These are phyloP conservation scores for Pichia eremophila DNA, from an alignment of 805 yeast genomes.

Conservation along the genomic window DNA sequence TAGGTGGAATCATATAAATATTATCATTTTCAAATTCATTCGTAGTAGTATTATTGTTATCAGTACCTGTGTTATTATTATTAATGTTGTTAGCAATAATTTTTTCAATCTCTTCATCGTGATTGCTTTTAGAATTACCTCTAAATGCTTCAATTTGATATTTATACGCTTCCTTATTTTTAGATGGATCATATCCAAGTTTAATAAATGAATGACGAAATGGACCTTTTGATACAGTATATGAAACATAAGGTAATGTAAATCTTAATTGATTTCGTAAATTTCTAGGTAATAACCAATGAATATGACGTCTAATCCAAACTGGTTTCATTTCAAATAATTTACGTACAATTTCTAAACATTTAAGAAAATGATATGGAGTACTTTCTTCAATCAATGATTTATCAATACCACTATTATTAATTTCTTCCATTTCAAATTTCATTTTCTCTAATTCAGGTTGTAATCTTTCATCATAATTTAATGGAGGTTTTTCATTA, in stretches of 20 bases:
- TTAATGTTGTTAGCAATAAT: slow-evolving; percentile 17
- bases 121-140: slow-evolving; percentile 7
- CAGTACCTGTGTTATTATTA: slow-evolving; percentile 29
- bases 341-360: slow-evolving; percentile 33
- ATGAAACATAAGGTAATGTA: slow-evolving; percentile 80
- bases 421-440: slow-evolving; percentile 27
- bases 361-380: slow-evolving; percentile 30
- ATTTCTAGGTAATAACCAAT: slow-evolving; percentile 41
- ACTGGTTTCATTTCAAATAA: slow-evolving; percentile 68
- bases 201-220: slow-evolving; percentile 83
- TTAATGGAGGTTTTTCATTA: slow-evolving; percentile 37
- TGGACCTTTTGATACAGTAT: slow-evolving; percentile 80
- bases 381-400: slow-evolving; percentile 21
- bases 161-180: slow-evolving; percentile 41
- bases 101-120: slow-evolving; percentile 17
- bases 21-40: slow-evolving; percentile 26
- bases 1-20: slow-evolving; percentile 17
- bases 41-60: slow-evolving; percentile 23
- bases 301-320: slow-evolving; percentile 74
- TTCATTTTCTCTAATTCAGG: slow-evolving; percentile 32
- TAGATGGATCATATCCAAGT: slow-evolving; percentile 71
- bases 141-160: slow-evolving; percentile 86
- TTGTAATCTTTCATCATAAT: slow-evolving; percentile 41
- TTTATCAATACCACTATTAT: slow-evolving; percentile 12
- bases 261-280: slow-evolving; percentile 44